phyloP scores from a whole-genome alignment of 2,329 filamentous ascomycete genomes.

The Venturia effusa region DNA sequence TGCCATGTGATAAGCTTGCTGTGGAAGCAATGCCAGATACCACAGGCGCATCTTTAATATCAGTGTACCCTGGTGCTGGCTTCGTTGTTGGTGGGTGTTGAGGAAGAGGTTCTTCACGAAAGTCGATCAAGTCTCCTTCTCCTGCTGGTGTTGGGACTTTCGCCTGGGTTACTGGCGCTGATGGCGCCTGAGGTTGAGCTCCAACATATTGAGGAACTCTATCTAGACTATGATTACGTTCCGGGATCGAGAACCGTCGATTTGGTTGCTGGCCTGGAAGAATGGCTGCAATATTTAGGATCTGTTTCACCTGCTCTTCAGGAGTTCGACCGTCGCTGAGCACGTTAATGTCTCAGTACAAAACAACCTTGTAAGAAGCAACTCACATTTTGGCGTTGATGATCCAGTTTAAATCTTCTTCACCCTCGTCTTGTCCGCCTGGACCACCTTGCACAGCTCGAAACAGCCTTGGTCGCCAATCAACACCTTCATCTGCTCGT shows the following conservation, averaged over 20 bases:
- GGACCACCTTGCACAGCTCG: slow-evolving; percentile 60
- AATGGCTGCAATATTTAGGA: slow-evolving; percentile 77
- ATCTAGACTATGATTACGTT: slow-evolving; percentile 11
- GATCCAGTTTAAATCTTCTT: slow-evolving; percentile 91
- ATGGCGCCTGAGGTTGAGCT: too few relatives aligned
- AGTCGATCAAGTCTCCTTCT: slow-evolving; percentile 7
- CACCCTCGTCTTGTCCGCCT: slow-evolving; percentile 63
- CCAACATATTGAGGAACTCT: not conserved
- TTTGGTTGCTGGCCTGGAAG: slow-evolving; percentile 60
- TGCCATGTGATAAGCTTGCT: not conserved
- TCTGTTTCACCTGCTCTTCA: slow-evolving; percentile 65
- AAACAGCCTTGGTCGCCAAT: slow-evolving; percentile 86
- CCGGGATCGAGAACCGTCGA: slow-evolving; percentile 32
- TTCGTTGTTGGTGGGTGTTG: not conserved
- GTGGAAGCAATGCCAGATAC: not conserved
- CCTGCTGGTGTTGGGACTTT: not conserved
- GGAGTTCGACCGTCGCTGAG: slow-evolving; percentile 53
- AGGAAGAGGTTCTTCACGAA: not conserved
- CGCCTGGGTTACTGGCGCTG: not conserved
- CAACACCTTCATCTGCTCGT: slow-evolving; percentile 64
- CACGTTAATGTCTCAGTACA: not conserved
- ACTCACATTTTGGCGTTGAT: slow-evolving; percentile 73
- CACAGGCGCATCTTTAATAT: not conserved
- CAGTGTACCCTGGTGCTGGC: slow-evolving; percentile 1
- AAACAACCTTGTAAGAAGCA: not conserved